Percentiles rank a stretch among this genome's conserved stretches.
phyloP scores from a whole-genome alignment of 768 basidiomycete species.

The Lactifluus pinguis region DNA sequence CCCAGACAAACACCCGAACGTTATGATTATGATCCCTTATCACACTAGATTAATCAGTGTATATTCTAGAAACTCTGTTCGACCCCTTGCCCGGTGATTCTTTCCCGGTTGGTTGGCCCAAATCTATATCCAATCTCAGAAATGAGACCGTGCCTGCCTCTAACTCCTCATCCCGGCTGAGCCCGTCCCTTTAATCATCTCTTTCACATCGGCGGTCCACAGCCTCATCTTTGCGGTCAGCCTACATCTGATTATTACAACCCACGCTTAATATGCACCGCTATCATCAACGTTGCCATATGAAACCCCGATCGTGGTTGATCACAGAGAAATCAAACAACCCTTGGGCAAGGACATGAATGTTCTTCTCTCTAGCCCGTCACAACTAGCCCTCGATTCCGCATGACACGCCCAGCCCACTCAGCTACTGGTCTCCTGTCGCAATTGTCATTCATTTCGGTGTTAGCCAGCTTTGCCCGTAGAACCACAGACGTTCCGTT shows the following conservation, averaged over 20 bases:
- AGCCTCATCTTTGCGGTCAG: background rate
- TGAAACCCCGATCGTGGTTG: constrained; percentile 1
- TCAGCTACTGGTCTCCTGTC: background rate
- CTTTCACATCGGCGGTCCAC: background rate
- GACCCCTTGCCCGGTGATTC: background rate
- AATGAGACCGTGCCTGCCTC: background rate
- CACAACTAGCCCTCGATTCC: background rate
- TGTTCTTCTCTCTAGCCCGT: background rate
- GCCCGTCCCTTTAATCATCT: background rate
- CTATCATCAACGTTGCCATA: background rate
- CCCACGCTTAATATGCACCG: background rate
- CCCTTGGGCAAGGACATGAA: background rate
- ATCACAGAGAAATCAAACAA: background rate
- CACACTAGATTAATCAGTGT: background rate
- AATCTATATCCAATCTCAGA: background rate
- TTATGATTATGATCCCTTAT: constrained; percentile 6
- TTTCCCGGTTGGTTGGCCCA: background rate
- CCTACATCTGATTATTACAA: constrained; percentile 3
- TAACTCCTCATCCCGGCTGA: background rate
- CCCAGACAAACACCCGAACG: no score
- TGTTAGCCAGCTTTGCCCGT: background rate
- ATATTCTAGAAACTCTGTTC: constrained; percentile 10
- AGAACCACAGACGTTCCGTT: background rate
- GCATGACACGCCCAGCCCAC: background rate
- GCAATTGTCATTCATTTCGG: background rate